These are phyloP conservation scores for Metschnikowia kunwiensis DNA, from an alignment of 805 yeast genomes.

Conservation along the genomic window DNA sequence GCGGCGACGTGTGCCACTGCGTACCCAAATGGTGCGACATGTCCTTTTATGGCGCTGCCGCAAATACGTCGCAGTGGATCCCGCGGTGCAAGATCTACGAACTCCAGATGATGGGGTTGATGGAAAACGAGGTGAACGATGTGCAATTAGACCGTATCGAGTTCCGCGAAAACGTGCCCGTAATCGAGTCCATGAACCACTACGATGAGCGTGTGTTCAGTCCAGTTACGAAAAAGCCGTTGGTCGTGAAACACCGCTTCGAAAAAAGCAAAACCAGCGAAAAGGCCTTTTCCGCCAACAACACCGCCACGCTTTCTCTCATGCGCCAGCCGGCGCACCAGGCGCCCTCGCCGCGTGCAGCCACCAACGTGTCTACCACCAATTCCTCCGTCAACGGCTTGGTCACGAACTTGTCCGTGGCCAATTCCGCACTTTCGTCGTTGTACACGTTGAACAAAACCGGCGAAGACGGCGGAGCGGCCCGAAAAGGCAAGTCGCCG, in stretches of 20 bases:
- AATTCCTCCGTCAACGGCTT: slow-evolving; percentile 37
- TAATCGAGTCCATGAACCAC: slow-evolving; percentile 59
- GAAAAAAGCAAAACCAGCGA: not conserved
- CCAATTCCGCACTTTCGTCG: slow-evolving; percentile 37
- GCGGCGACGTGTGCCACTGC: slow-evolving; percentile 57
- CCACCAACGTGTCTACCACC: slow-evolving; percentile 31
- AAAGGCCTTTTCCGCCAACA: slow-evolving; percentile 2
- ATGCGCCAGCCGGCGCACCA: slow-evolving; percentile 17
- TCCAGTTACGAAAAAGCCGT: slow-evolving; percentile 18
- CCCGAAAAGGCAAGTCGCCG: not conserved
- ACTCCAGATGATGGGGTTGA: slow-evolving; percentile 96
- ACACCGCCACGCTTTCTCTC: slow-evolving; percentile 27
- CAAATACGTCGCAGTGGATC: slow-evolving; percentile 63
- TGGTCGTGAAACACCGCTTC: slow-evolving; percentile 3
- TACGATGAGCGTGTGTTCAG: slow-evolving; percentile 63
- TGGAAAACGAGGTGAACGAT: slow-evolving; percentile 82
- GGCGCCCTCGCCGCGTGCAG: slow-evolving; percentile 10
- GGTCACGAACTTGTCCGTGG: slow-evolving; percentile 28
- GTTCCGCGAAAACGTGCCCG: slow-evolving; percentile 32
- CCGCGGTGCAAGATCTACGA: slow-evolving; percentile 94
- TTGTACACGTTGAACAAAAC: slow-evolving; percentile 36
- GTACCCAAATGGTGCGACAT: slow-evolving; percentile 96
- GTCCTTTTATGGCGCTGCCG: slow-evolving; percentile 75
- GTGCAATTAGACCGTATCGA: slow-evolving; percentile 62
- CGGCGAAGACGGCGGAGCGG: slow-evolving; percentile 8